Evolutionary conservation across 148 eudicot species (phyloP).

Genomic region (Amaranthus palmeri): DNA sequence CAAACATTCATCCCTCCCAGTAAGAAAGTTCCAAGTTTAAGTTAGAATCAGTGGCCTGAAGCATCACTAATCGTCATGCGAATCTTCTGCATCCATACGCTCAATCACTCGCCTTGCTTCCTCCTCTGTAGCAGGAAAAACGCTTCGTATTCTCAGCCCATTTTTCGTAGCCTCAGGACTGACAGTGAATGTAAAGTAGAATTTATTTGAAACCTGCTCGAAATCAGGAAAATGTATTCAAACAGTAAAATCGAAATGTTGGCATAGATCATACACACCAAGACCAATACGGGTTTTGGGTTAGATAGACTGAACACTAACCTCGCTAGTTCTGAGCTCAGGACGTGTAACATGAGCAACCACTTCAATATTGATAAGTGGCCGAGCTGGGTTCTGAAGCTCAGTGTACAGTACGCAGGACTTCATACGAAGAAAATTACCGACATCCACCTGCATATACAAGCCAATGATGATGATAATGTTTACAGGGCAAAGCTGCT

Average conservation of each 20-base stretch:
- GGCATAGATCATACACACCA: background rate
- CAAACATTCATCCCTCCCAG: no score
- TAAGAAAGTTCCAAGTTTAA: no score
- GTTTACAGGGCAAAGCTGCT: background rate
- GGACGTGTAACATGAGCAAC: constrained; percentile 91
- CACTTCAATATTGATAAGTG: constrained; percentile 85
- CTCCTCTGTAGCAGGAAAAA: constrained; percentile 86
- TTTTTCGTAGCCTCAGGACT: constrained; percentile 45
- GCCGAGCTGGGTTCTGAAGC: constrained; percentile 56
- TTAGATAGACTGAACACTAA: constrained; percentile 17
- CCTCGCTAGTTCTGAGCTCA: constrained; percentile 81
- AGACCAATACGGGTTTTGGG: background rate
- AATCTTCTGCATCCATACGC: constrained; percentile 74
- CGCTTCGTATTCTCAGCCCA: constrained; percentile 60
- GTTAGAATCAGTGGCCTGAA: no score
- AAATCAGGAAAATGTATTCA: background rate
- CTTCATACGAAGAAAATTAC: constrained; percentile 84
- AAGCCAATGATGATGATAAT: background rate
- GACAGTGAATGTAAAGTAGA: constrained; percentile 82
- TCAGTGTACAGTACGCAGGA: constrained; percentile 84
- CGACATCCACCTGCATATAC: constrained; percentile 81
- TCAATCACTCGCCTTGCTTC: constrained; percentile 86
- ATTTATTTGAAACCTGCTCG: constrained; percentile 82
- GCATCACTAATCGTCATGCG: constrained; percentile 9
- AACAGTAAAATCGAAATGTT: background rate